phyloP scores from a whole-genome alignment of 1,284 basidiomycete species.

The Limonomyces culmigenus region DNA sequence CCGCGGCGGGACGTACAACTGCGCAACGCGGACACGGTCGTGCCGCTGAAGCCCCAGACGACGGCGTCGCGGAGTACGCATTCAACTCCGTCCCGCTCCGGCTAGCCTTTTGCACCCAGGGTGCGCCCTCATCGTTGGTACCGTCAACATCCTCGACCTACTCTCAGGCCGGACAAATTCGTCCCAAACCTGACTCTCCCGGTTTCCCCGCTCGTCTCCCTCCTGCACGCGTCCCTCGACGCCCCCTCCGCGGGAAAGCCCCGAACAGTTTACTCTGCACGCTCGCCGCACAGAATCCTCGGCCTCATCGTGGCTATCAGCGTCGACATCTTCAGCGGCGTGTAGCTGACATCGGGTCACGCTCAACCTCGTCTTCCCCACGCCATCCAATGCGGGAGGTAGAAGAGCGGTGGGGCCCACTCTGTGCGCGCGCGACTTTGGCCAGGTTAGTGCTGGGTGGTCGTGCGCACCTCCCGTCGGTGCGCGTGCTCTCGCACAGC shows the following conservation, averaged over 20 bases:
- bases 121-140: slow-evolving; percentile 1
- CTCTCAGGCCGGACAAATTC: not conserved
- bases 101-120: slow-evolving; percentile 12
- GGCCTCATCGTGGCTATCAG: slow-evolving; percentile 44
- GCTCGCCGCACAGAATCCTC: slow-evolving; percentile 61
- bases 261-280: slow-evolving; percentile 38
- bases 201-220: slow-evolving; percentile 10
- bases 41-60: slow-evolving; percentile 38
- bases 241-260: slow-evolving; percentile 35
- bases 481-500: slow-evolving; percentile 29
- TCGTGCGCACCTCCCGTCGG: slow-evolving; percentile 24
- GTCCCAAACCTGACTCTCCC: too few species aligned
- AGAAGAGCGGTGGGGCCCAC: slow-evolving; percentile 48
- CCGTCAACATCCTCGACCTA: not conserved
- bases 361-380: slow-evolving; percentile 50
- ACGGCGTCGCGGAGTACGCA: slow-evolving; percentile 48
- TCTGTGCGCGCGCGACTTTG: slow-evolving; percentile 52
- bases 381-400: slow-evolving; percentile 6
- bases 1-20: slow-evolving; percentile 39
- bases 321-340: slow-evolving; percentile 53
- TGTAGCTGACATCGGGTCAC: slow-evolving; percentile 53
- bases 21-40: slow-evolving; percentile 33
- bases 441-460: slow-evolving; percentile 25
- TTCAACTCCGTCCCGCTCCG: slow-evolving; percentile 50
- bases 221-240: slow-evolving; percentile 41